Conservation (phyloP, 179 eudicot genomes). For the Silene noctiflora region DNA sequence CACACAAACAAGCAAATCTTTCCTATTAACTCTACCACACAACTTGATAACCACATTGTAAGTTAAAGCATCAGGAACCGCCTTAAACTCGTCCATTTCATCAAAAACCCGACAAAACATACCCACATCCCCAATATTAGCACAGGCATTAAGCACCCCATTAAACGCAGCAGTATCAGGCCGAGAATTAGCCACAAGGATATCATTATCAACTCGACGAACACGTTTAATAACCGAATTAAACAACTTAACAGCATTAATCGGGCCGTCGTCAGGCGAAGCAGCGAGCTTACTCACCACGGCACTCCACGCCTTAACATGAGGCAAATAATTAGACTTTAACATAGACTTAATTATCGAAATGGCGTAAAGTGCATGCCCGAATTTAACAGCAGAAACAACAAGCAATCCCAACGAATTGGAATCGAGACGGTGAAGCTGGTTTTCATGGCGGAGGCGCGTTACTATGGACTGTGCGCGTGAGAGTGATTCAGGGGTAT, state of each 20-base stretch:
- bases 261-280: constrained; percentile 70
- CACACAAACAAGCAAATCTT: constrained; percentile 73
- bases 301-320: constrained; percentile 96
- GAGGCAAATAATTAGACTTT: constrained; percentile 74
- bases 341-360: constrained; percentile 83
- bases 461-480: constrained; percentile 79
- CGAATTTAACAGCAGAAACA: constrained; percentile 68
- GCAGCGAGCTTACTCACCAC: constrained; percentile 68
- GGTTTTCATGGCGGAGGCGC: constrained; percentile 72
- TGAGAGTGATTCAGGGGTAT: constrained; percentile 46
- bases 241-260: constrained; percentile 55
- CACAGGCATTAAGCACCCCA: constrained; percentile 88
- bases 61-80: constrained; percentile 77
- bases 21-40: constrained; percentile 65
- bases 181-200: constrained; percentile 38
- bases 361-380: constrained; percentile 67
- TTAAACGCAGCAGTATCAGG: constrained; percentile 91
- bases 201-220: constrained; percentile 36
- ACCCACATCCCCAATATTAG: constrained; percentile 58
- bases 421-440: constrained; percentile 88
- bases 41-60: constrained; percentile 88
- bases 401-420: constrained; percentile 86
- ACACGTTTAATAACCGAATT: constrained; percentile 44
- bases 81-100: constrained; percentile 64
- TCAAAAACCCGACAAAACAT: constrained; percentile 65